Base-by-base conservation (phyloP, 805 yeast species). In the Jamesozyma hellenica region DNA sequence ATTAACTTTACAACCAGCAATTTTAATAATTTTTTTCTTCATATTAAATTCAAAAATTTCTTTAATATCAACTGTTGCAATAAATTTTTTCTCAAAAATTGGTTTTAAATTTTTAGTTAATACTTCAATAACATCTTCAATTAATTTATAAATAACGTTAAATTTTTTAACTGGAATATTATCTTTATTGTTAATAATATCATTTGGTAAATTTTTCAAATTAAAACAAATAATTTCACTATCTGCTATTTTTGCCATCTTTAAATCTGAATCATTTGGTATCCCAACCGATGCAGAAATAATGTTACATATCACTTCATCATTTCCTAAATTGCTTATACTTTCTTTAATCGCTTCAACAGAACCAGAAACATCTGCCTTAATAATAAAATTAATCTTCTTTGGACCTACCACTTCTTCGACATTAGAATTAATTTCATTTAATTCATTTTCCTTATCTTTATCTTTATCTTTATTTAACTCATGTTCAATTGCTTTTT, bases 311-410 rank as follows among this genome's bases (percentile, higher is more conserved):
- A 68, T 66, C 6, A 90, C 90, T 53, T 84, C 94, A 1, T 82
- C 83, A 57, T 90, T 88, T 6, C 96, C 96, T n/a, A 92, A 63
- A 11, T 79, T 78, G 42, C 71, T 69, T 35, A 92, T 75, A 49
- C 90, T 77, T 57, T 88, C 96, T 29, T 67, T 71, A 27, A 92
- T 82, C 1, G 98, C 98, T 56, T 92, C 98, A 0, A 84, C 82
- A 0, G 97, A 88, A 0, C 98, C 98, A 49, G 80, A 79, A 1
- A 90, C 96, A 62, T 92, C 98, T 0, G 95, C 83, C 55, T 84
- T 86, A 28, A 92, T 67, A 21, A 92, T 78, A 47, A 79, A 86
- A 25, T 76, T 75, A 4, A 75, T 62, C 12, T 63, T 57, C 23
- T 48, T 50, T 4, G 55, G 53, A 32, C 30, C 42, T 50, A 54